phyloP scores from a whole-genome alignment of 129 eudicot species.

The Flaveria robusta region DNA sequence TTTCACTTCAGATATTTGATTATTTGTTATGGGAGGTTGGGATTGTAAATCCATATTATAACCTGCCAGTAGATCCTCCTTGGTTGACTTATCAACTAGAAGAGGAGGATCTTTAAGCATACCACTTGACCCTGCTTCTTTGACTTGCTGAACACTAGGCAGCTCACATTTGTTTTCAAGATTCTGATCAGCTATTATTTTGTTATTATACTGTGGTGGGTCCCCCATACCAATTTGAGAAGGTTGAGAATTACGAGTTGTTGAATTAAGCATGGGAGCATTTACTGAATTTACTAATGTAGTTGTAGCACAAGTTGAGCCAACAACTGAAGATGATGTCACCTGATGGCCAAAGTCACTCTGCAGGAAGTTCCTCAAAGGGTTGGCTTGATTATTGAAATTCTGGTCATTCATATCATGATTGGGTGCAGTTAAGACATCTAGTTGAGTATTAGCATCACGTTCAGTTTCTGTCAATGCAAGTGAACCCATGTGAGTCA shows the following conservation, averaged over 20 bases:
- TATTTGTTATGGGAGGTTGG: conserved; percentile 44
- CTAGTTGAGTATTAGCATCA: conserved; percentile 54
- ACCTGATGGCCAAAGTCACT: conserved; percentile 62
- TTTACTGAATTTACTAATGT: conserved; percentile 66
- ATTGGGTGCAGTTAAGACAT: conserved; percentile 36
- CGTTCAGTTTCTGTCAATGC: conserved; percentile 87
- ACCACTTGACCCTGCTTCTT: conserved; percentile 33
- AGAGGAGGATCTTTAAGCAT: conserved; percentile 40
- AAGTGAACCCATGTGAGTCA: conserved; percentile 72
- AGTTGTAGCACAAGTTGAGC: conserved; percentile 74
- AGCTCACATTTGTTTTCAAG: conserved; percentile 36
- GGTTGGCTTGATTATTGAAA: conserved; percentile 54
- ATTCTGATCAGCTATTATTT: conserved; percentile 39
- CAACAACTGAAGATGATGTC: conserved; percentile 77
- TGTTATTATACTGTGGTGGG: conserved; percentile 26
- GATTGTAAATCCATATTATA: conserved; percentile 47
- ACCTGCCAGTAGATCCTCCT: conserved; percentile 33
- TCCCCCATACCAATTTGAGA: conserved; percentile 39
- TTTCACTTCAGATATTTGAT: conserved; percentile 48
- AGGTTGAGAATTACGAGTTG: conserved; percentile 53
- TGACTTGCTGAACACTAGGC: conserved; percentile 33
- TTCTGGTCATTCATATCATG: conserved; percentile 51
- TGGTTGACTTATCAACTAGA: conserved; percentile 44
- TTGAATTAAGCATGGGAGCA: conserved; percentile 74
- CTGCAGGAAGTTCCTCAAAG: conserved; percentile 64